Evolutionary conservation across 2,329 filamentous ascomycete genomes (phyloP), one percentile per base, ranked within the genome.

Genomic region (Fusarium sp.): DNA sequence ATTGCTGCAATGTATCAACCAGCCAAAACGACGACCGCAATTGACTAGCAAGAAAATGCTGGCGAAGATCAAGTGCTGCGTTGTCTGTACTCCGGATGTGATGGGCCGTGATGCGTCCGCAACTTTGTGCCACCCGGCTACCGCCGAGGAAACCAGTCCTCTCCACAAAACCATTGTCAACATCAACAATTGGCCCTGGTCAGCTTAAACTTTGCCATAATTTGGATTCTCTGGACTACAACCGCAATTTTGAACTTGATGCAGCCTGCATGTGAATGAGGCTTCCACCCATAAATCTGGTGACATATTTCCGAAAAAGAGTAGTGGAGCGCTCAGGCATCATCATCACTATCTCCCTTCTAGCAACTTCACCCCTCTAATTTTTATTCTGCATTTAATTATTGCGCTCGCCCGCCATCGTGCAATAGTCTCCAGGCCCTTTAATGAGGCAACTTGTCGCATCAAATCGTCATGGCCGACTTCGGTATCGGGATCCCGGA

Each of bases 401-500:
- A 36, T 5, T 28, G 28, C 15, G 27, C n/a, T 30, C 46, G 12
- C 54, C 46, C 56, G 51, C 48, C 16, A n/a, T 55, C 18, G 31
- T 54, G 40, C 40, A 46, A 28, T 46, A 47, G 34, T 28, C n/a
- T 15, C 28, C 6, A 36, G 47, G 47, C 51, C 57, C 31, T 58
- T 71, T 70, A 46, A 73, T 75, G 62, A 58, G 53, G 70, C 62
- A 41, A n/a, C 16, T 23, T 46, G 41, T 53, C 50, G 37, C 64
- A 28, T 52, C 30, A 40, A 53, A 43, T 23, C 41, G 52, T 64
- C 55, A 82, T 82, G 80, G 75, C 78, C 72, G 79, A 81, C 67
- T 77, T 77, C 73, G 78, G 75, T 59, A 72, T 76, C 65, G 75
- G 73, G 50, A 76, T 78, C 36, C 75, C 80, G 31, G 79, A 82